Conservation (phyloP, 176 grass and related monocot genomes). For the Cenchrus purpureus region DNA sequence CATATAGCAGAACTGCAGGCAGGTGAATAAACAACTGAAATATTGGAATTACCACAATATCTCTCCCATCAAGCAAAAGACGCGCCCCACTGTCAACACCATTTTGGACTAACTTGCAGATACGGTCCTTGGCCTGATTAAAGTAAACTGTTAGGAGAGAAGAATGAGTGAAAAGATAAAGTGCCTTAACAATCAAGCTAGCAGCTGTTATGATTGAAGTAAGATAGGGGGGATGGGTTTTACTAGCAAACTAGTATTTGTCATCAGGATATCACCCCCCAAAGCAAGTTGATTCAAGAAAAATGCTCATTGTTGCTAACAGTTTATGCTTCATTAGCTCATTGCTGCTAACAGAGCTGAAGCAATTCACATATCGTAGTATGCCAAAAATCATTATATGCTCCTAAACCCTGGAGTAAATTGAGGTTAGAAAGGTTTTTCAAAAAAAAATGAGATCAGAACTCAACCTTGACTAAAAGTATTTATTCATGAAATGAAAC, state of each 20-base stretch:
- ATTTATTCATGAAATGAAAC: background rate
- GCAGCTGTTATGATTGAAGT: background rate
- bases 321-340: too few species aligned
- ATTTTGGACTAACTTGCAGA: slow-evolving; percentile 94
- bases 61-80: slow-evolving; percentile 84
- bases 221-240: background rate
- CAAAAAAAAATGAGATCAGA: background rate
- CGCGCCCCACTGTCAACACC: slow-evolving; percentile 74
- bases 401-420: background rate
- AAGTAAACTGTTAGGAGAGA: slow-evolving; percentile 29
- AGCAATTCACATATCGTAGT: background rate
- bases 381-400: background rate
- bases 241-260: background rate
- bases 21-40: slow-evolving; percentile 14
- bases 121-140: slow-evolving; percentile 86
- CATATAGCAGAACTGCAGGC: slow-evolving; percentile 3
- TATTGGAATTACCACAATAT: slow-evolving; percentile 63
- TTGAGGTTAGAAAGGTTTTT: background rate
- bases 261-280: background rate
- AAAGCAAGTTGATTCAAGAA: background rate
- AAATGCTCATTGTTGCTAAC: background rate
- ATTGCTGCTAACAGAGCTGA: background rate
- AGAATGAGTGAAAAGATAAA: slow-evolving; percentile 9
- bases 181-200: slow-evolving; percentile 11
- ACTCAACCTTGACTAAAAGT: background rate